A percentile compares a stretch with the other conserved stretches of the same genome.
Conservation (phyloP, 352 stramenopile genomes). For the Globisporangium rhizosaccharum region DNA sequence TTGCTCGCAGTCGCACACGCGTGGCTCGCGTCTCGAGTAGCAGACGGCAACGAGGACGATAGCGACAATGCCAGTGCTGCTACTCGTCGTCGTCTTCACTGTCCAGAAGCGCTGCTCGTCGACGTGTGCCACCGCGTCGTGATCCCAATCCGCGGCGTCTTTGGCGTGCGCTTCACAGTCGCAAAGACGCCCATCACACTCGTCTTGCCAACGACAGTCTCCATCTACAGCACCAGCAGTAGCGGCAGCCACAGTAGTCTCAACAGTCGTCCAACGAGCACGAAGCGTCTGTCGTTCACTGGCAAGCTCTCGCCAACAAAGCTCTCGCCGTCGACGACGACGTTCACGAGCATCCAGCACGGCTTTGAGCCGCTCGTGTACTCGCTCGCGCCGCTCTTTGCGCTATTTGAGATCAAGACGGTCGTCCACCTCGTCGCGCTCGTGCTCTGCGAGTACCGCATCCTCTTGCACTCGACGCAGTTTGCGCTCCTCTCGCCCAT, state of each 20-base stretch:
- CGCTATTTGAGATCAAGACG: slow-evolving; percentile 70
- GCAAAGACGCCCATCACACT: slow-evolving; percentile 29
- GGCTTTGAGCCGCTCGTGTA: slow-evolving; percentile 68
- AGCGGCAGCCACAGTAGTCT: no score
- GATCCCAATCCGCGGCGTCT: slow-evolving; percentile 56
- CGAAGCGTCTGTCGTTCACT: slow-evolving; percentile 1
- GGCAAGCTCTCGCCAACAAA: slow-evolving; percentile 38
- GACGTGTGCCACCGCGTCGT: slow-evolving; percentile 52
- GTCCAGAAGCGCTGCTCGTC: slow-evolving; percentile 29
- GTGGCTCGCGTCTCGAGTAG: slow-evolving; percentile 27
- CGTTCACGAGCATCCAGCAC: slow-evolving; percentile 43
- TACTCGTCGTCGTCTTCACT: neutral
- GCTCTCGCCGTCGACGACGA: slow-evolving; percentile 18
- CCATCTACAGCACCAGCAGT: slow-evolving; percentile 32
- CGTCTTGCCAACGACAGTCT: slow-evolving; percentile 45
- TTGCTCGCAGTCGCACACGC: slow-evolving; percentile 45
- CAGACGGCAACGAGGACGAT: no score
- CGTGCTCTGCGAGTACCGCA: slow-evolving; percentile 71
- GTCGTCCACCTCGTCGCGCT: slow-evolving; percentile 62
- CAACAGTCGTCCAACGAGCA: slow-evolving; percentile 4
- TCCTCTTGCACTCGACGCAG: slow-evolving; percentile 75
- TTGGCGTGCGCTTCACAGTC: slow-evolving; percentile 57
- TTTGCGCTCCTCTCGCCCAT: slow-evolving; percentile 71
- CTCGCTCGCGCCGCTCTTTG: slow-evolving; percentile 60
- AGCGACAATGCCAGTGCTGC: no score